Percentiles rank a stretch among this genome's conserved stretches.
These are phyloP conservation scores for Eutrema salsugineum DNA, from an alignment of 441 rosid species.

Conservation along the genomic window DNA sequence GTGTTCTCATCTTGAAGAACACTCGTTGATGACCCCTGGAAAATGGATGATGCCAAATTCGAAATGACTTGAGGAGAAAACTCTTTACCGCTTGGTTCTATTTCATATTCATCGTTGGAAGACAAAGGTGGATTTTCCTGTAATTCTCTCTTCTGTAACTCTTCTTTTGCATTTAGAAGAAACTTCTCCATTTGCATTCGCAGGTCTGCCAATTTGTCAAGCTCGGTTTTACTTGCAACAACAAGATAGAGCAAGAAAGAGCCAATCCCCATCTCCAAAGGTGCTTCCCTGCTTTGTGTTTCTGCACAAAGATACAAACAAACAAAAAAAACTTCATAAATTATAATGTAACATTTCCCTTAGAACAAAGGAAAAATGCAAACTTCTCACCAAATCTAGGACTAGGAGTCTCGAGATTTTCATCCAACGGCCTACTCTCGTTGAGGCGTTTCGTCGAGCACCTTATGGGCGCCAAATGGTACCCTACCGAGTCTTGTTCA, in stretches of 20 bases:
- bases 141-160: conserved; percentile 22
- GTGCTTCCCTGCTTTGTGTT: conserved; percentile 29
- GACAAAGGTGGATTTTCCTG: not conserved
- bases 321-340: not conserved
- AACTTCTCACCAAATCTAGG: conserved; percentile 24
- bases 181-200: conserved; percentile 59
- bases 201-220: conserved; percentile 54
- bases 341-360: not conserved
- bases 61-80: conserved; percentile 32
- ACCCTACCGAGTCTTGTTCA: not conserved
- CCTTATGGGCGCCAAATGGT: conserved; percentile 7
- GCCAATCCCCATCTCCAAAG: conserved; percentile 56
- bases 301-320: conserved; percentile 37
- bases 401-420: not conserved
- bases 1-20: conserved; percentile 35
- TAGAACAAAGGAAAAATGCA: not conserved
- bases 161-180: conserved; percentile 44
- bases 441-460: conserved; percentile 26
- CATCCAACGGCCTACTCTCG: not conserved
- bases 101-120: conserved; percentile 6
- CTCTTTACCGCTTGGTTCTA: conserved; percentile 27
- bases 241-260: conserved; percentile 55
- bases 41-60: conserved; percentile 29
- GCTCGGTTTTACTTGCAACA: conserved; percentile 66
- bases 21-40: conserved; percentile 30